Evolutionary conservation across 495 filamentous ascomycete species (phyloP).

Genomic region (Tuber indicum): DNA sequence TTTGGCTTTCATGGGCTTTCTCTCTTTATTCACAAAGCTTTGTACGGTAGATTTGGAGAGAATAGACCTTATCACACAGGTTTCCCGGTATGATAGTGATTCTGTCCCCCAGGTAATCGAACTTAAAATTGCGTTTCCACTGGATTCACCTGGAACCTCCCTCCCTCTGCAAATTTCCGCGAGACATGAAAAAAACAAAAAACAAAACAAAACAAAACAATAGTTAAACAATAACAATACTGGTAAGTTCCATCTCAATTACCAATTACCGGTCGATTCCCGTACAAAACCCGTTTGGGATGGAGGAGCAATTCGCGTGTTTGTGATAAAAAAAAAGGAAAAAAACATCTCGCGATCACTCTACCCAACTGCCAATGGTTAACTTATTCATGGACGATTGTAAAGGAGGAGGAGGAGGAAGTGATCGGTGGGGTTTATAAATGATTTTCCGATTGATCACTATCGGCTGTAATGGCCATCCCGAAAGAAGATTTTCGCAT

Average conservation of each 20-base stretch:
- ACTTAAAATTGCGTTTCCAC: not conserved
- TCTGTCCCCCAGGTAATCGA: not conserved
- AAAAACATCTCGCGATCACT: not conserved
- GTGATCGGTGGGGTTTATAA: not conserved
- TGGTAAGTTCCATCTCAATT: not conserved
- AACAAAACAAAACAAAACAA: not conserved
- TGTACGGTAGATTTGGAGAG: not conserved
- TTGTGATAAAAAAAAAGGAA: not conserved
- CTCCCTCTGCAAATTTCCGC: not conserved
- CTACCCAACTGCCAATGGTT: no score
- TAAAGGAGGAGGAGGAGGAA: no score
- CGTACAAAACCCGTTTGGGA: no score
- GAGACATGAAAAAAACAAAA: not conserved
- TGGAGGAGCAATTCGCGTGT: no score
- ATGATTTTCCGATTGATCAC: not conserved
- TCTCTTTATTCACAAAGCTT: not conserved
- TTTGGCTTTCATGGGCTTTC: not conserved
- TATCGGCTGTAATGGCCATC: slow-evolving; percentile 31
- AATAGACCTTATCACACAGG: not conserved
- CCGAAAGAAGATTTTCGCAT: slow-evolving; percentile 34
- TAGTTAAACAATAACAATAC: not conserved
- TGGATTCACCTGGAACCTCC: not conserved
- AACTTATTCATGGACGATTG: no score
- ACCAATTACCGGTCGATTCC: no score
- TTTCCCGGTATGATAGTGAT: not conserved